phyloP scores from a whole-genome alignment of 139 green algal species.

The Coelastrella sp. region DNA sequence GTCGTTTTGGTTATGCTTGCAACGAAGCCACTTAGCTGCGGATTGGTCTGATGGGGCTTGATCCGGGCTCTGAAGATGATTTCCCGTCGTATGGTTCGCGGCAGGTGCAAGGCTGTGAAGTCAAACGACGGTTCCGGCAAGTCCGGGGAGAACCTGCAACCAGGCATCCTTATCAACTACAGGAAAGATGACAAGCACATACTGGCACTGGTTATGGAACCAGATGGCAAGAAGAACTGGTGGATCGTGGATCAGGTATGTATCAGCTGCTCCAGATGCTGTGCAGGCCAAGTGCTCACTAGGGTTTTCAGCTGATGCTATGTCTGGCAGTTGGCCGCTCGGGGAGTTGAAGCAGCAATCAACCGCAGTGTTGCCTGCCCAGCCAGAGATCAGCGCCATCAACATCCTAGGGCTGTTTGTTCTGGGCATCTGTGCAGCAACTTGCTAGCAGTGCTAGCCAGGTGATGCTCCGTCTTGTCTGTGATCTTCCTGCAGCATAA shows the following conservation, averaged over 20 bases:
- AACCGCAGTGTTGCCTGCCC: too few species aligned
- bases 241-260: constrained; percentile 61
- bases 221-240: constrained; percentile 75
- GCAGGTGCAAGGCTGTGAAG: constrained; percentile 41
- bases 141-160: constrained; percentile 23
- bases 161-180: constrained; percentile 62
- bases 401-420: too few species aligned
- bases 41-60: too few species aligned
- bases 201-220: constrained; percentile 58
- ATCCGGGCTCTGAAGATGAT: background rate
- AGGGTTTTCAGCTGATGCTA: too few species aligned
- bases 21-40: too few species aligned
- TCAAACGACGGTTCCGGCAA: background rate
- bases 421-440: too few species aligned
- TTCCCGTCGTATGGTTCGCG: background rate
- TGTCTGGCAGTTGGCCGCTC: too few species aligned
- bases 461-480: too few species aligned
- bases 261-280: background rate
- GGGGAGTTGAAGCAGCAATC: too few species aligned
- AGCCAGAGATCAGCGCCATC: too few species aligned
- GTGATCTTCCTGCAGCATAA: too few species aligned
- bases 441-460: too few species aligned
- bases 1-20: background rate
- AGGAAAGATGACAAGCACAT: constrained; percentile 52
- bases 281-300: background rate